A percentile compares a stretch with the other conserved stretches of the same genome.
phyloP scores from a whole-genome alignment of 1,284 basidiomycete genomes.

The Cutaneotrichosporon cavernicola region DNA sequence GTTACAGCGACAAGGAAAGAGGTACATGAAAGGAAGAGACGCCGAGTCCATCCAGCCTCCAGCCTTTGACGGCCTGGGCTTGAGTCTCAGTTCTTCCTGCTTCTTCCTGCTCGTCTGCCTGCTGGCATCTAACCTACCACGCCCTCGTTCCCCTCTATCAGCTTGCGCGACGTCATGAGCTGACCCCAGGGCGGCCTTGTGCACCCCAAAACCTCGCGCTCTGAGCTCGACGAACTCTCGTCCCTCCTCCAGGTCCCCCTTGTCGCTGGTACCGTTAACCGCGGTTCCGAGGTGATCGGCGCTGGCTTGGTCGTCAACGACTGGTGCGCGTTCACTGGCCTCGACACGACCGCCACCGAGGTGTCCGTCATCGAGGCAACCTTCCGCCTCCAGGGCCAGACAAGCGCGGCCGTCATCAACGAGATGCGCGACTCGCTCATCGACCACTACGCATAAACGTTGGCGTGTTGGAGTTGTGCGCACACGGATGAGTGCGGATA shows the following conservation, averaged over 20 bases:
- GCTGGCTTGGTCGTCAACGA: constrained; percentile 98
- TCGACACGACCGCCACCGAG: constrained; percentile 97
- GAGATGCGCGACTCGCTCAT: constrained; percentile 93
- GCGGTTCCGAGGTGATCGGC: constrained; percentile 95
- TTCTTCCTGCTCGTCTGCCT: no score
- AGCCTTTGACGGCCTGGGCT: no score
- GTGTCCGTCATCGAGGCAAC: constrained; percentile 96
- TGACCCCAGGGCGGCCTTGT: constrained; percentile 81
- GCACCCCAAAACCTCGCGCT: constrained; percentile 93
- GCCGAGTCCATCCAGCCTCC: no score
- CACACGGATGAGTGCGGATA: background rate
- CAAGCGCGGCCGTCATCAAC: constrained; percentile 78
- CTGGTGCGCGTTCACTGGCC: constrained; percentile 95
- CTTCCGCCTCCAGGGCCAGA: constrained; percentile 90
- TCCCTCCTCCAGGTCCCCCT: constrained; percentile 91
- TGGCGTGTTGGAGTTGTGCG: background rate
- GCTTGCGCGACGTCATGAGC: no score
- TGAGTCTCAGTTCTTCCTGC: no score
- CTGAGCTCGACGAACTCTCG: constrained; percentile 96
- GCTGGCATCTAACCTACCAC: background rate
- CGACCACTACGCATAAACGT: constrained; percentile 79
- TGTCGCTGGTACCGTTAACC: constrained; percentile 96
- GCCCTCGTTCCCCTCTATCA: background rate
- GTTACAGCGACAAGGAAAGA: no score
- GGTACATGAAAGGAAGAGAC: no score